Conservation (phyloP, 2,329 filamentous ascomycete genomes). For the Arthrobotrys musiformis region DNA sequence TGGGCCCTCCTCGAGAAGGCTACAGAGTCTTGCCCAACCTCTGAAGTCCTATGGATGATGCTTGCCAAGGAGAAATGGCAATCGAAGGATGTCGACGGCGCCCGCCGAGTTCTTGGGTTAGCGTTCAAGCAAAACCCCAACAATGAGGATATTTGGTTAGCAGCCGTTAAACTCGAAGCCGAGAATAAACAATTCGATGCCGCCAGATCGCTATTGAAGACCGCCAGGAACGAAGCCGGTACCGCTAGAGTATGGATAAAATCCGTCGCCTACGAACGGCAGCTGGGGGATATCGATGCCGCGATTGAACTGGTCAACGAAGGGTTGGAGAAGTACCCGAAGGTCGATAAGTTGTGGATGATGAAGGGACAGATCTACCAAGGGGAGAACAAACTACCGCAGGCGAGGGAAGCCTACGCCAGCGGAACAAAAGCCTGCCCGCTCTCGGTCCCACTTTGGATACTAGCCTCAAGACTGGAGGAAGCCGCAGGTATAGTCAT, state of each 20-base stretch:
- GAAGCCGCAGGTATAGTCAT: conserved; percentile 84
- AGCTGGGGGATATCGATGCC: conserved; percentile 79
- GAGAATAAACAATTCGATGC: conserved; percentile 85
- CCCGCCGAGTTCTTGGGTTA: conserved; percentile 82
- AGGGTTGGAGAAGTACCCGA: conserved; percentile 85
- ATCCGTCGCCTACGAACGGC: conserved; percentile 90
- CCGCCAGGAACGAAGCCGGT: conserved; percentile 85
- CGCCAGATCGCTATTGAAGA: conserved; percentile 81
- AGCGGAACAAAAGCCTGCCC: conserved; percentile 88
- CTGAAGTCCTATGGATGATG: conserved; percentile 93
- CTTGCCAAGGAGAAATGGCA: conserved; percentile 95
- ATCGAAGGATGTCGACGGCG: conserved; percentile 85
- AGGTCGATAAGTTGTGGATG: conserved; percentile 92
- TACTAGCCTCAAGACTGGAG: conserved; percentile 87
- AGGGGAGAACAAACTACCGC: conserved; percentile 77
- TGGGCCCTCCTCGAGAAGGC: conserved; percentile 90
- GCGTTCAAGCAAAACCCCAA: conserved; percentile 96
- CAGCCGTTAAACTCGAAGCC: conserved; percentile 94
- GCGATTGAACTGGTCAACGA: conserved; percentile 89
- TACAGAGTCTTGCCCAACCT: conserved; percentile 90
- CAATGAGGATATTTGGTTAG: conserved; percentile 97
- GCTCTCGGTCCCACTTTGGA: conserved; percentile 85
- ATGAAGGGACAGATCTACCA: conserved; percentile 99
- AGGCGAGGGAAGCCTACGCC: conserved; percentile 88
- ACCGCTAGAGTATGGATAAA: conserved; percentile 99